Percentiles rank a stretch among this genome's conserved stretches.
Conservation (phyloP, 2,329 filamentous ascomycete species). For the Calonectria leucothoes region DNA sequence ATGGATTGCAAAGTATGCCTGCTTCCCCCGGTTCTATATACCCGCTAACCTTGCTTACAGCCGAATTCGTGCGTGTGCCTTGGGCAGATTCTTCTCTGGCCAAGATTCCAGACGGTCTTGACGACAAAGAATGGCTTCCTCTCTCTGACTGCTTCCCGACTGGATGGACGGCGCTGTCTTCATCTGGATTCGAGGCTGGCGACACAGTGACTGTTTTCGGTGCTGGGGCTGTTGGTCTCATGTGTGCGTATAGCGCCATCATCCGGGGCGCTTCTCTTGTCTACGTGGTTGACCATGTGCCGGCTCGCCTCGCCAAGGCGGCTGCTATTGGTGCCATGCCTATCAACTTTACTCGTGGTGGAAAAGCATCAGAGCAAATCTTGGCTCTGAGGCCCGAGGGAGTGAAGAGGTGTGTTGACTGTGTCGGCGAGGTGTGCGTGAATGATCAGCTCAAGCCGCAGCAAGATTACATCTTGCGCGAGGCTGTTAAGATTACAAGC, state of each 20-base stretch:
- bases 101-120: neutral
- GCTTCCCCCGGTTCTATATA: too few species aligned
- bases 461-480: conserved; percentile 11
- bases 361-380: conserved; percentile 27
- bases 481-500: conserved; percentile 15
- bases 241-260: conserved; percentile 28
- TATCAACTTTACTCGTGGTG: conserved; percentile 24
- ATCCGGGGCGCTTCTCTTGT: conserved; percentile 27
- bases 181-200: conserved; percentile 21
- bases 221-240: conserved; percentile 19
- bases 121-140: neutral
- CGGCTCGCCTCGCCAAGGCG: conserved; percentile 18
- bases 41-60: neutral
- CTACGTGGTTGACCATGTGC: conserved; percentile 26
- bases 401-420: conserved; percentile 21
- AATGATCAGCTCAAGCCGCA: conserved; percentile 19
- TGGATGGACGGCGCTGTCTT: conserved; percentile 12
- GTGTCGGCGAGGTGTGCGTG: conserved; percentile 16
- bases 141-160: conserved; percentile 23
- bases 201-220: conserved; percentile 31
- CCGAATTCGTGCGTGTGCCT: neutral
- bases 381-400: conserved; percentile 13
- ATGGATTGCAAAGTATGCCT: conserved; percentile 4
- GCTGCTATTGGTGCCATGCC: conserved; percentile 25
- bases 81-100: neutral